These are phyloP conservation scores for Graphilbum fragrans DNA, from an alignment of 2,329 filamentous ascomycete species.

Conservation along the genomic window DNA sequence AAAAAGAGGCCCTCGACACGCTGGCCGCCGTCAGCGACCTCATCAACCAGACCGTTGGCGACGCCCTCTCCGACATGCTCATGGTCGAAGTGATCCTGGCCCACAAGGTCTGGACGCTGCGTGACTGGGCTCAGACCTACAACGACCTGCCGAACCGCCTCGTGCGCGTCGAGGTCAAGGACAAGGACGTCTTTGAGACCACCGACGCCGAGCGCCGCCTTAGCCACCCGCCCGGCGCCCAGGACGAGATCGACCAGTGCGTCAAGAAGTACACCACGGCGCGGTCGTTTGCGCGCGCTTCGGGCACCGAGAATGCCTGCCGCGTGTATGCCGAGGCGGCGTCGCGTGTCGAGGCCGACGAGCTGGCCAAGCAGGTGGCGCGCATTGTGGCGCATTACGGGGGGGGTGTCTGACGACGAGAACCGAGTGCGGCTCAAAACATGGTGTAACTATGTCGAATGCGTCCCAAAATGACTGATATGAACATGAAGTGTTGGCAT, in stretches of 20 bases:
- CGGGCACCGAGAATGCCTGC: constrained; percentile 91
- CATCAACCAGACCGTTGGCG: constrained; percentile 96
- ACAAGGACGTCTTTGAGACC: constrained; percentile 82
- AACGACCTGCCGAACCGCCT: constrained; percentile 88
- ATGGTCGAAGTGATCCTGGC: constrained; percentile 93
- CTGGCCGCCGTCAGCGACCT: constrained; percentile 75
- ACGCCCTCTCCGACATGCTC: constrained; percentile 90
- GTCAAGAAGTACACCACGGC: constrained; percentile 88
- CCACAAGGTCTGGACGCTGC: constrained; percentile 82
- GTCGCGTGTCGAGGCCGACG: constrained; percentile 78
- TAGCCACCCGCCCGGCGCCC: constrained; percentile 64
- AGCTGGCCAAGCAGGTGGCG: constrained; percentile 74
- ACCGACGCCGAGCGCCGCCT: constrained; percentile 87
- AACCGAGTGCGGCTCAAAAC: too few relatives aligned
- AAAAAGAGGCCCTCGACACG: constrained; percentile 78
- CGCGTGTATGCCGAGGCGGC: constrained; percentile 93
- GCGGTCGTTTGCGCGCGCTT: constrained; percentile 81
- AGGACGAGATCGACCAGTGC: constrained; percentile 74
- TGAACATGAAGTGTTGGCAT: too few relatives aligned
- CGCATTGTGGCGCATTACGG: constrained; percentile 56
- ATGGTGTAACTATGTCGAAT: too few relatives aligned
- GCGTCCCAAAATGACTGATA: too few relatives aligned
- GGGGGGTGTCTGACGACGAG: constrained; percentile 6
- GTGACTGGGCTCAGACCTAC: constrained; percentile 89
- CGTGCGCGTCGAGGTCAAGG: constrained; percentile 79